A percentile compares a stretch with the other conserved stretches of the same genome.
phyloP scores from a whole-genome alignment of 2,329 filamentous ascomycete species.

The Trichoderma arundinaceum region DNA sequence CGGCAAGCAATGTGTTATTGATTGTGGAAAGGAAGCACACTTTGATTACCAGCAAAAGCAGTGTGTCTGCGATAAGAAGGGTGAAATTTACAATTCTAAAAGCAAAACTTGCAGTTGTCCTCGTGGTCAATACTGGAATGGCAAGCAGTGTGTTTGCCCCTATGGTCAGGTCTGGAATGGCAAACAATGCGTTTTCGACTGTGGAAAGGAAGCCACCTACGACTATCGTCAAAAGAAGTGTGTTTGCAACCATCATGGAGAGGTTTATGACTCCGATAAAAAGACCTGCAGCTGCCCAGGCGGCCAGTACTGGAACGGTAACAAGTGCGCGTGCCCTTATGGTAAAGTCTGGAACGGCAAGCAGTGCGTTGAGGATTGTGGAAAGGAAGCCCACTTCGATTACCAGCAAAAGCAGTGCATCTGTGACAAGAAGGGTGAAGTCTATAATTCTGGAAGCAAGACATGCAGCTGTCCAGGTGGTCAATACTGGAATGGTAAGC shows the following conservation, averaged over 20 bases:
- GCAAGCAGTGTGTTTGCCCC: background rate
- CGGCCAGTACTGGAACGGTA: slow-evolving; percentile 6
- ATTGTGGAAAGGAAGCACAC: slow-evolving; percentile 16
- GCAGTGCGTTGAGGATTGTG: slow-evolving; percentile 4
- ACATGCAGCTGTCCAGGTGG: slow-evolving; percentile 27
- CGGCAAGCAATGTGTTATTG: background rate
- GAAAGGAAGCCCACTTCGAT: slow-evolving; percentile 19
- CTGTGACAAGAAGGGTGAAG: slow-evolving; percentile 13
- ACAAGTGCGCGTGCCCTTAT: slow-evolving; percentile 2
- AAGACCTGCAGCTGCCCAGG: slow-evolving; percentile 15
- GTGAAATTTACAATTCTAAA: slow-evolving; percentile 5
- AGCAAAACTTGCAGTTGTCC: slow-evolving; percentile 14
- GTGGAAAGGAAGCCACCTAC: slow-evolving; percentile 21
- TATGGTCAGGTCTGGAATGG: slow-evolving; percentile 16
- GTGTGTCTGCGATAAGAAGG: slow-evolving; percentile 23
- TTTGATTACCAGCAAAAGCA: background rate
- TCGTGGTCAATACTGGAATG: slow-evolving; percentile 8
- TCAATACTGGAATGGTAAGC: slow-evolving; percentile 15
- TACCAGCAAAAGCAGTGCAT: background rate
- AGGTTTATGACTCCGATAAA: slow-evolving; percentile 6
- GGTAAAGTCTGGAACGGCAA: slow-evolving; percentile 8
- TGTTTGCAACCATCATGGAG: slow-evolving; percentile 20
- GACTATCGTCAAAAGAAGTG: slow-evolving; percentile 10
- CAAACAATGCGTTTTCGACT: slow-evolving; percentile 1
- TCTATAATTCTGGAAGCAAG: slow-evolving; percentile 20